phyloP scores from a whole-genome alignment of 2,329 filamentous ascomycete species.

The Hypoxylon sp. region DNA sequence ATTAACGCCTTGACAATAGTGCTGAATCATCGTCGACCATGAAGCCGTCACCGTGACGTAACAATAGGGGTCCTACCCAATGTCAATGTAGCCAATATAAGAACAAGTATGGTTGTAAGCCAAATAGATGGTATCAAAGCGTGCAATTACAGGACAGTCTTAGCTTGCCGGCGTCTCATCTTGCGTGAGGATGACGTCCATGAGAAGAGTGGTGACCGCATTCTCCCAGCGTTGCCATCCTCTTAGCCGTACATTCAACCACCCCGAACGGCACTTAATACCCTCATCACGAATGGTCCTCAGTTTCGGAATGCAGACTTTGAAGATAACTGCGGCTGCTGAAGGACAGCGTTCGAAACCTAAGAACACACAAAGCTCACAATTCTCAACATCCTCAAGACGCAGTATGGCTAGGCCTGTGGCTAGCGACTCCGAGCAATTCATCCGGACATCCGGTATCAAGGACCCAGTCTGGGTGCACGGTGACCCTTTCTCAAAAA shows the following conservation, averaged over 20 bases:
- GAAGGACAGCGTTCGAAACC: not conserved
- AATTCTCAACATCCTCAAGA: conserved; percentile 11
- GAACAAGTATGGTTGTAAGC: conserved; percentile 6
- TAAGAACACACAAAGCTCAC: not conserved
- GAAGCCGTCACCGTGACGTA: conserved; percentile 29
- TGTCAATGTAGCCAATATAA: conserved; percentile 18
- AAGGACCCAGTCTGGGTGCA: conserved; percentile 69
- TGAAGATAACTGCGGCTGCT: not conserved
- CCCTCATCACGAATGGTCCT: not conserved
- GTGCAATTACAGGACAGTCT: not conserved
- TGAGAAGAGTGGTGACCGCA: conserved; percentile 31
- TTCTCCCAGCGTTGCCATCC: conserved; percentile 12
- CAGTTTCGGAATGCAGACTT: not conserved
- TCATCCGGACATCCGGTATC: conserved; percentile 62
- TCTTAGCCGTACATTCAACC: conserved; percentile 3
- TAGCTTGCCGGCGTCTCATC: not conserved
- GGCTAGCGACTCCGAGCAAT: conserved; percentile 36
- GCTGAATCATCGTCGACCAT: conserved; percentile 29
- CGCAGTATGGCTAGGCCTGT: conserved; percentile 14
- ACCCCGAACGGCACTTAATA: no score
- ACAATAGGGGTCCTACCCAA: conserved; percentile 7
- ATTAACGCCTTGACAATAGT: conserved; percentile 26
- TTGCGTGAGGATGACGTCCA: conserved; percentile 33
- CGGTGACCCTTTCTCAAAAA: conserved; percentile 60
- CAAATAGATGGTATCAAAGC: not conserved